phyloP scores from a whole-genome alignment of 768 basidiomycete species.

The Daedalea quercina region DNA sequence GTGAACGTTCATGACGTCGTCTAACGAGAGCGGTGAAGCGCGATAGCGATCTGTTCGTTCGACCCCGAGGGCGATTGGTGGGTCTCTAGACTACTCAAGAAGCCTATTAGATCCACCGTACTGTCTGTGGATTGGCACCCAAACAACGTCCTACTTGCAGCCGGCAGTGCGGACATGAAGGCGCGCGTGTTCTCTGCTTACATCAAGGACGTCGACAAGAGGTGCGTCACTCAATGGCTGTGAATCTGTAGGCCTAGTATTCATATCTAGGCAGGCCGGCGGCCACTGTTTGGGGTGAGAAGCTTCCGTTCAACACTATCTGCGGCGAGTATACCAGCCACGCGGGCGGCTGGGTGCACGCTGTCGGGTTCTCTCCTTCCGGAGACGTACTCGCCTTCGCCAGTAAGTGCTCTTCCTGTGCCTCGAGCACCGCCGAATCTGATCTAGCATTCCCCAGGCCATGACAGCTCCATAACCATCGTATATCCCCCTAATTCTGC shows the following conservation, averaged over 20 bases:
- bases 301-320: slow-evolving; percentile 94
- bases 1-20: not conserved
- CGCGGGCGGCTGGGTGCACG: slow-evolving; percentile 95
- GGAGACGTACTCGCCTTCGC: slow-evolving; percentile 93
- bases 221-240: slow-evolving; percentile 39
- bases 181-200: slow-evolving; percentile 97
- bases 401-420: slow-evolving; percentile 45
- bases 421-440: not conserved
- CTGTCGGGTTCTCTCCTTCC: slow-evolving; percentile 92
- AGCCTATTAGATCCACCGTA: slow-evolving; percentile 93
- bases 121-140: slow-evolving; percentile 97
- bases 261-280: slow-evolving; percentile 82
- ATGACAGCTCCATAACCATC: slow-evolving; percentile 90
- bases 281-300: slow-evolving; percentile 94
- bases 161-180: slow-evolving; percentile 97
- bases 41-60: slow-evolving; percentile 94
- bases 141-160: slow-evolving; percentile 94
- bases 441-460: slow-evolving; percentile 47
- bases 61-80: slow-evolving; percentile 99
- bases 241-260: no score
- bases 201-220: slow-evolving; percentile 96
- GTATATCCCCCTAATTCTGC: slow-evolving; percentile 83
- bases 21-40: slow-evolving; percentile 35
- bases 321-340: slow-evolving; percentile 91
- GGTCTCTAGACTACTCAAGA: slow-evolving; percentile 96